Conservation (phyloP, 306 rosid species). For the Glycine soja region DNA sequence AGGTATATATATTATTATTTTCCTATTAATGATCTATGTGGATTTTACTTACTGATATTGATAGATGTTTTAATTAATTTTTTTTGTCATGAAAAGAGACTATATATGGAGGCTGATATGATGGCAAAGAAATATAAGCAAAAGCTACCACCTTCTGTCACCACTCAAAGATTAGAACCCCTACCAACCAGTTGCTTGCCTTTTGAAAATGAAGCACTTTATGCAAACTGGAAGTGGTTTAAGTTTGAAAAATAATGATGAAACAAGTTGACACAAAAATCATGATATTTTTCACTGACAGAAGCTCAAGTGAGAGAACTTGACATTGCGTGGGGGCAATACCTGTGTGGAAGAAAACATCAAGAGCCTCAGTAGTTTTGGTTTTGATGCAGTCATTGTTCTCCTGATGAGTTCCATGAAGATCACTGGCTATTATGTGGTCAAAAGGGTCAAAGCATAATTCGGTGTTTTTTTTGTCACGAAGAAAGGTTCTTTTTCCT, state of each 20-base stretch:
- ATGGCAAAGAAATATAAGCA: constrained; percentile 84
- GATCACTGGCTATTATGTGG: constrained; percentile 19
- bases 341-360: constrained; percentile 32
- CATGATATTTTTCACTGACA: background rate
- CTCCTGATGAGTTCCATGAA: constrained; percentile 11
- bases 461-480: background rate
- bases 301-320: constrained; percentile 43
- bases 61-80: background rate
- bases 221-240: constrained; percentile 94
- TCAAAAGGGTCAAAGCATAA: constrained; percentile 20
- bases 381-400: constrained; percentile 27
- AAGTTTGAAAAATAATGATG: constrained; percentile 65
- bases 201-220: constrained; percentile 73
- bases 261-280: constrained; percentile 23
- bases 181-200: constrained; percentile 48
- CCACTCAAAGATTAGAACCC: constrained; percentile 44
- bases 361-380: constrained; percentile 1
- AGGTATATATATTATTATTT: constrained; percentile 55
- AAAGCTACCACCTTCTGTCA: constrained; percentile 58
- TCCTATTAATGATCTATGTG: background rate
- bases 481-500: background rate
- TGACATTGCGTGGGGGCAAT: constrained; percentile 32
- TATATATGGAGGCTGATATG: constrained; percentile 73
- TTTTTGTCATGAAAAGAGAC: constrained; percentile 56
- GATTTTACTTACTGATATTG: constrained; percentile 37